A percentile compares a stretch with the other conserved stretches of the same genome.
These are phyloP conservation scores for Pisolithus thermaeus DNA, from an alignment of 1,284 basidiomycete genomes.

Conservation along the genomic window DNA sequence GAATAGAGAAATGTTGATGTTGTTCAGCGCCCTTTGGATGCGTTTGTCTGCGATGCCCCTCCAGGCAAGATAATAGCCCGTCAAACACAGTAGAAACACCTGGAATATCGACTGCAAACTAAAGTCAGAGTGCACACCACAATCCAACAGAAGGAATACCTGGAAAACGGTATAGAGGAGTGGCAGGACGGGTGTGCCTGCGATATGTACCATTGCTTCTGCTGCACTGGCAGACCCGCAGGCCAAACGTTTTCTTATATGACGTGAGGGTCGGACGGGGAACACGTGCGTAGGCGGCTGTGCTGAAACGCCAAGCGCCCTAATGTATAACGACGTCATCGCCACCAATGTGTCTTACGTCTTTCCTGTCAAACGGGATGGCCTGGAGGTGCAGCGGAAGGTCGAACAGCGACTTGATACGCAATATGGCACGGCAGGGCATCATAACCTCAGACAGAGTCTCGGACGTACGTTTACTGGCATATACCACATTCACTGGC, in stretches of 20 bases:
- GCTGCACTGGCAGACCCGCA: too few relatives aligned
- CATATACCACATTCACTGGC: not conserved
- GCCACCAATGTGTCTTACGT: conserved; percentile 4
- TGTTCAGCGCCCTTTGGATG: conserved; percentile 81
- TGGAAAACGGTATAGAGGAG: conserved; percentile 8
- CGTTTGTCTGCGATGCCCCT: conserved; percentile 83
- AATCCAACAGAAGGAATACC: not conserved
- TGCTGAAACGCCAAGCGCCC: not conserved
- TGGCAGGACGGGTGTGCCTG: conserved; percentile 5
- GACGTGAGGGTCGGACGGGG: too few relatives aligned
- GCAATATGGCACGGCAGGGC: conserved; percentile 52
- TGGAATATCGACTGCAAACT: conserved; percentile 73
- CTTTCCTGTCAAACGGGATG: conserved; percentile 39
- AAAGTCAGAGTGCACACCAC: not conserved
- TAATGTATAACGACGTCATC: not conserved
- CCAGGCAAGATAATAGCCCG: conserved; percentile 79
- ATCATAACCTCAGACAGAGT: conserved; percentile 56
- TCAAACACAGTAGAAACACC: conserved; percentile 82
- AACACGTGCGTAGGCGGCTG: not conserved
- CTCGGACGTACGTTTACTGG: conserved; percentile 16
- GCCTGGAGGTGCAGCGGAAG: conserved; percentile 75
- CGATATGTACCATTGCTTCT: not conserved
- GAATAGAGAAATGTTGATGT: conserved; percentile 82
- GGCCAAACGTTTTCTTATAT: too few relatives aligned
- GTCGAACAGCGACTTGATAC: conserved; percentile 67